These are phyloP conservation scores for Alternaria sp. DNA, from an alignment of 2,329 filamentous ascomycete genomes.

Conservation along the genomic window DNA sequence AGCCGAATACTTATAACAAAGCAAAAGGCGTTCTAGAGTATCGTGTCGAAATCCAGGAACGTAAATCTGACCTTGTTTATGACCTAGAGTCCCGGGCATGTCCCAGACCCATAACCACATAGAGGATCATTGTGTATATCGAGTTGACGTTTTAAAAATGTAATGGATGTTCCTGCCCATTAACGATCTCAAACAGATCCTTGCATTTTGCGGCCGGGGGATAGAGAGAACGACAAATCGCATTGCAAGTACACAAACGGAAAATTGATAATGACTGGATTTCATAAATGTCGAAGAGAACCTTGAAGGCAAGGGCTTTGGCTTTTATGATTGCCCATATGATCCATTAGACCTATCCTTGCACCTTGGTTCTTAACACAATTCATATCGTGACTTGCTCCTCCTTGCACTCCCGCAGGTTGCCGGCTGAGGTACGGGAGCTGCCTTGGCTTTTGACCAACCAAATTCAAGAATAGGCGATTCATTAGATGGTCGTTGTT, in stretches of 20 bases:
- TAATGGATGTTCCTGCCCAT: background rate
- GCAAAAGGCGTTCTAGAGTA: background rate
- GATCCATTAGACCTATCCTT: background rate
- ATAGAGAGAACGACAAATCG: background rate
- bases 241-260: background rate
- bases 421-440: background rate
- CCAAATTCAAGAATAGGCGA: background rate
- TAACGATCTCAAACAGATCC: background rate
- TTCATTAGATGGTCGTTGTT: background rate
- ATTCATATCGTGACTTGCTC: background rate
- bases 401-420: background rate
- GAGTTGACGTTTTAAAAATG: background rate
- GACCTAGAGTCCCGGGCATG: background rate
- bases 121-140: background rate
- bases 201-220: background rate
- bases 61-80: background rate
- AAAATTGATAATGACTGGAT: background rate
- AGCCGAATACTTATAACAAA: background rate
- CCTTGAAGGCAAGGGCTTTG: background rate
- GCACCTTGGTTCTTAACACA: background rate
- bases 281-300: background rate
- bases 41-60: background rate
- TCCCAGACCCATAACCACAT: background rate
- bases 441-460: background rate
- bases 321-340: background rate